phyloP scores from a whole-genome alignment of 106 monocot species.

The Dioscorea dumetorum region DNA sequence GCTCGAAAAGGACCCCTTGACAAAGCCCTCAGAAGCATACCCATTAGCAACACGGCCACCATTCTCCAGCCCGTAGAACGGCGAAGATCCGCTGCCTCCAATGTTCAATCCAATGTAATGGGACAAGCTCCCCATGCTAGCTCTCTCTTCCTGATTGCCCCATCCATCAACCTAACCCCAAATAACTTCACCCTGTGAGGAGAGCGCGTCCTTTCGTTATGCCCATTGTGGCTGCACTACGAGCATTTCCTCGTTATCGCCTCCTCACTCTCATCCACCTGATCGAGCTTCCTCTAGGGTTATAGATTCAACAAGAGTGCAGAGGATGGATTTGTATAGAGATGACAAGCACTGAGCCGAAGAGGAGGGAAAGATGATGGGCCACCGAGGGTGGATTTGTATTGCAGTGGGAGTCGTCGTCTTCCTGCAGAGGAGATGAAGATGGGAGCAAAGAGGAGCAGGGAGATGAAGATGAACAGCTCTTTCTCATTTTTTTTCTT shows the following conservation, averaged over 20 bases:
- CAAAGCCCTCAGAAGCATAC: not conserved
- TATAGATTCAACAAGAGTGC: not conserved
- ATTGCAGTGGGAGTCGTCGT: too few species aligned
- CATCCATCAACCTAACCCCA: constrained; percentile 11
- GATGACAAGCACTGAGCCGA: too few species aligned
- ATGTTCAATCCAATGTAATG: not conserved
- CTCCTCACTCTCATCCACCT: not conserved
- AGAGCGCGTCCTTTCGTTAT: constrained; percentile 8
- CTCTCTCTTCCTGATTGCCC: constrained; percentile 11
- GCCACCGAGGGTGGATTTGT: too few species aligned
- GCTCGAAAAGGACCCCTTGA: not conserved
- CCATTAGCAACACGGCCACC: not conserved
- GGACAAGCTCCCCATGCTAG: constrained; percentile 10
- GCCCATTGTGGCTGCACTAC: constrained; percentile 8
- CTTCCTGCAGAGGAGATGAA: too few species aligned
- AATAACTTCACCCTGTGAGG: constrained; percentile 2
- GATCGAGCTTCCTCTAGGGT: not conserved
- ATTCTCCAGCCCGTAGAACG: not conserved
- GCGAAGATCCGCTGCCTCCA: not conserved
- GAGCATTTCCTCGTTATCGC: constrained; percentile 11
- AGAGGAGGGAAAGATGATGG: too few species aligned
- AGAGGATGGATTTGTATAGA: too few species aligned
- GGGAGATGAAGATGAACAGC: too few species aligned
- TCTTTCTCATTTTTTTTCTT: too few species aligned
- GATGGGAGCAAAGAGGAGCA: too few species aligned